A percentile compares a stretch with the other conserved stretches of the same genome.
Conservation (phyloP, 2,329 filamentous ascomycete species). For the Alternaria metachromatica region DNA sequence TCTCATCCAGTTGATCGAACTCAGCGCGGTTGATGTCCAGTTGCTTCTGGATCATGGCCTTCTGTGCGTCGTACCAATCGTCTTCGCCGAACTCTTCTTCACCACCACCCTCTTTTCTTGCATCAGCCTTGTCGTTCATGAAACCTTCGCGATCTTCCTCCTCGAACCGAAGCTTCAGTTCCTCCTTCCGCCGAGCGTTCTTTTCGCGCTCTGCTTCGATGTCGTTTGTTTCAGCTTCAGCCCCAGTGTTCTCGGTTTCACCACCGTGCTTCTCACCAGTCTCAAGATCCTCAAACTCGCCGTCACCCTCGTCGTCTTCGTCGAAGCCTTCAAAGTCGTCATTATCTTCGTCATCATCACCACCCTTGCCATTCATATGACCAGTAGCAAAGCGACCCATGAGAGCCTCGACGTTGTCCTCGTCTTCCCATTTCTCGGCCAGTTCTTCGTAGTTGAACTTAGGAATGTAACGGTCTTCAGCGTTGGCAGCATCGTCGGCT, state of each 20-base stretch:
- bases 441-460: constrained; percentile 80
- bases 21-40: constrained; percentile 95
- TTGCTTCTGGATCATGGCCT: constrained; percentile 93
- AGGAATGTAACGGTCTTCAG: constrained; percentile 81
- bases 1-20: constrained; percentile 84
- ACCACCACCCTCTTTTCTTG: constrained; percentile 70
- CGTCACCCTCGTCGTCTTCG: constrained; percentile 71
- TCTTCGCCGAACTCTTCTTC: constrained; percentile 91
- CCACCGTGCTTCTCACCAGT: constrained; percentile 67
- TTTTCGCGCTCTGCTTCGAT: constrained; percentile 89
- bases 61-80: constrained; percentile 98
- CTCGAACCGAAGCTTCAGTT: constrained; percentile 91
- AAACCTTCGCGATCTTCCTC: constrained; percentile 98
- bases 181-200: constrained; percentile 92
- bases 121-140: constrained; percentile 83
- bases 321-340: constrained; percentile 66
- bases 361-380: constrained; percentile 59
- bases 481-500: constrained; percentile 54
- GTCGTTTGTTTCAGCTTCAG: constrained; percentile 55
- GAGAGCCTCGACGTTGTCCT: constrained; percentile 77
- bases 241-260: constrained; percentile 49
- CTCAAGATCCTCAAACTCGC: constrained; percentile 85
- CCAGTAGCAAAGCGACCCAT: constrained; percentile 77
- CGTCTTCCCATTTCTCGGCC: constrained; percentile 82
- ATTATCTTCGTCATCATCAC: constrained; percentile 51